phyloP scores from a whole-genome alignment of 1,139 yeast species.

The Kluyveromyces marxianus region DNA sequence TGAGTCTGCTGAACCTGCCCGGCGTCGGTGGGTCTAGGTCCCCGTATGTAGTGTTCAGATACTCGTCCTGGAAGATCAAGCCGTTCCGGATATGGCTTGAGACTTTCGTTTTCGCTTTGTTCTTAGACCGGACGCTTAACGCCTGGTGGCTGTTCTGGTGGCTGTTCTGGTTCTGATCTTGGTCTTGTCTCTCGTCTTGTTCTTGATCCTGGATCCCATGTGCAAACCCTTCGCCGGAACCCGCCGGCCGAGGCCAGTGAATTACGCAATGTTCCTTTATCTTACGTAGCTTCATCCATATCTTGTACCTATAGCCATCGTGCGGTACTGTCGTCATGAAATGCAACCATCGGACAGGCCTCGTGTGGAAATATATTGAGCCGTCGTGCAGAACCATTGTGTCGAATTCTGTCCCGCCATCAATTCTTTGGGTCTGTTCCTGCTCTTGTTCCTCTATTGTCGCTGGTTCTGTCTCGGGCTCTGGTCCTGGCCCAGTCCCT shows the following conservation, averaged over 20 bases:
- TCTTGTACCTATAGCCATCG: neutral
- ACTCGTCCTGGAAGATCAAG: slow-evolving; percentile 1
- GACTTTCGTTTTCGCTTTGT: neutral
- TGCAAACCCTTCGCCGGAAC: too few relatives aligned
- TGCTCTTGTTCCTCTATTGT: neutral
- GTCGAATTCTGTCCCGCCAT: neutral
- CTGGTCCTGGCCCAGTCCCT: too few relatives aligned
- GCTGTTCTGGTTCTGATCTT: too few relatives aligned
- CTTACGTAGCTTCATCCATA: neutral
- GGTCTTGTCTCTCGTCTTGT: too few relatives aligned
- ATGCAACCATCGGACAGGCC: neutral
- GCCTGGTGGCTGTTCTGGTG: too few relatives aligned
- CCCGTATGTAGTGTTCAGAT: slow-evolving; percentile 3
- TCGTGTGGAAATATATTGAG: neutral
- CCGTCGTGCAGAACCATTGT: neutral
- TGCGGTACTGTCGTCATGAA: neutral
- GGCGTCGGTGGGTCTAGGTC: slow-evolving; percentile 1
- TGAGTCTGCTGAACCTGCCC: slow-evolving; percentile 6
- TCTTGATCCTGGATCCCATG: too few relatives aligned
- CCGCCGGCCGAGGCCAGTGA: too few relatives aligned
- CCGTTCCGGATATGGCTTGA: neutral
- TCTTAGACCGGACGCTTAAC: too few relatives aligned
- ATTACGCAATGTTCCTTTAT: too few relatives aligned
- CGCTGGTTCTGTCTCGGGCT: neutral
- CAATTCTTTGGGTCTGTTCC: neutral